Conservation (phyloP, 164 flowering plant species). For the Berberis vulgaris region DNA sequence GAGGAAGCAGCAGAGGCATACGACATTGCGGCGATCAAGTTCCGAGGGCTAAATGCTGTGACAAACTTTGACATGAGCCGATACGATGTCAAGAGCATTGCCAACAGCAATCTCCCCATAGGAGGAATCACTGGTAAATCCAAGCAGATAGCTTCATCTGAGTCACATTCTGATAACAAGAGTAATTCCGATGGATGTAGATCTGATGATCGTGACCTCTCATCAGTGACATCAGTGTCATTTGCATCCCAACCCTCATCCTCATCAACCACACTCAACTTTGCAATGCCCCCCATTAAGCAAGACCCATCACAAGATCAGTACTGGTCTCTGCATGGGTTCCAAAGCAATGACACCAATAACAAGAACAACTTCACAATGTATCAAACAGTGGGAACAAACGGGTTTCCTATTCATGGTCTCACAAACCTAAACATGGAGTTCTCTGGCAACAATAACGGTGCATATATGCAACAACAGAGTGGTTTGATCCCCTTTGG, state of each 20-base stretch:
- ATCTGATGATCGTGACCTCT: slow-evolving; percentile 15
- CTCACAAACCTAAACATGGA: slow-evolving; percentile 17
- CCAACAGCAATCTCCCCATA: slow-evolving; percentile 59
- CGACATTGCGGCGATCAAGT: slow-evolving; percentile 82
- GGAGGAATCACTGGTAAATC: slow-evolving; percentile 43
- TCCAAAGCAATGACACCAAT: slow-evolving; percentile 13
- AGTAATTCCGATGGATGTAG: slow-evolving; percentile 15
- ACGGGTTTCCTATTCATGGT: slow-evolving; percentile 8
- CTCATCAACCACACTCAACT: slow-evolving; percentile 14
- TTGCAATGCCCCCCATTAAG: no score
- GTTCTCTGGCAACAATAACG: slow-evolving; percentile 16
- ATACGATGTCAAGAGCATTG: slow-evolving; percentile 69
- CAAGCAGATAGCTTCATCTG: slow-evolving; percentile 25
- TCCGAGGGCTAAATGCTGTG: slow-evolving; percentile 74
- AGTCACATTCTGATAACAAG: slow-evolving; percentile 29
- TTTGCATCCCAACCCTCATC: slow-evolving; percentile 23
- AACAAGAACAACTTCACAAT: slow-evolving; percentile 3
- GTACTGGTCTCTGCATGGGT: slow-evolving; percentile 22
- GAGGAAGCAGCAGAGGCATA: slow-evolving; percentile 93
- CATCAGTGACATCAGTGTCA: slow-evolving; percentile 15
- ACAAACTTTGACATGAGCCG: slow-evolving; percentile 85
- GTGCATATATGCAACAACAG: slow-evolving; percentile 15
- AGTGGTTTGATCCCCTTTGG: slow-evolving; percentile 17
- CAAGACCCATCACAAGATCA: slow-evolving; percentile 2
- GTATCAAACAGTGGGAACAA: slow-evolving; percentile 9